Percentiles rank a stretch among this genome's conserved stretches.
Evolutionary conservation across 2,329 filamentous ascomycete species (phyloP).

Genomic region (Aspergillus sp.): DNA sequence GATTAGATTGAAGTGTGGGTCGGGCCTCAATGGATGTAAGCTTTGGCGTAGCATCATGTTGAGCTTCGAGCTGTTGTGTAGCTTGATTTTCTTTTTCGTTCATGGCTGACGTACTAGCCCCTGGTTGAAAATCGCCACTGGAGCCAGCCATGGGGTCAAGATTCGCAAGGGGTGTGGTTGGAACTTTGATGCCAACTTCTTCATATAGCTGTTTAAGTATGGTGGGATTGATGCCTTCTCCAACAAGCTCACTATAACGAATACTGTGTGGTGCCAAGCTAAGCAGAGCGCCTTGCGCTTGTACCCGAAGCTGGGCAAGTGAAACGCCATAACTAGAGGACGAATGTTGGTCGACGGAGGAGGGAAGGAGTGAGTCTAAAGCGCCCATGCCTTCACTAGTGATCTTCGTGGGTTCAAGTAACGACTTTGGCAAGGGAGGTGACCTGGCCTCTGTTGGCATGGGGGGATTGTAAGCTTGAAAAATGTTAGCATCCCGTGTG

Average conservation of each 20-base stretch:
- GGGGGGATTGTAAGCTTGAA: slow-evolving; percentile 36
- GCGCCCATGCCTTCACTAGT: slow-evolving; percentile 1
- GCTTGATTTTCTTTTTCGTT: not conserved
- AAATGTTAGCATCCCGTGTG: slow-evolving; percentile 19
- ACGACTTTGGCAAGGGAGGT: slow-evolving; percentile 14
- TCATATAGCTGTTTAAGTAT: slow-evolving; percentile 66
- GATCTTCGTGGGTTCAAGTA: not conserved
- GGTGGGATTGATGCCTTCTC: slow-evolving; percentile 67
- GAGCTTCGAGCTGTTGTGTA: not conserved
- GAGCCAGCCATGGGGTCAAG: not conserved
- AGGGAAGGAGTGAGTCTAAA: slow-evolving; percentile 9
- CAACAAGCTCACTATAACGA: slow-evolving; percentile 69
- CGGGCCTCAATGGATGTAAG: not conserved
- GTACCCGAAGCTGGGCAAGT: slow-evolving; percentile 39
- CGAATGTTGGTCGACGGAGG: not conserved
- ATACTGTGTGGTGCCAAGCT: slow-evolving; percentile 64
- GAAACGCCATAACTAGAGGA: slow-evolving; percentile 23
- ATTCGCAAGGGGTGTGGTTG: slow-evolving; percentile 15
- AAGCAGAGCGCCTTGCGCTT: slow-evolving; percentile 67
- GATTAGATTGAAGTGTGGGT: slow-evolving; percentile 12
- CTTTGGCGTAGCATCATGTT: not conserved
- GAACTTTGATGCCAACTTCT: slow-evolving; percentile 61
- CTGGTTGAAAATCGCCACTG: not conserved
- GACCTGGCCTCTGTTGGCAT: slow-evolving; percentile 26
- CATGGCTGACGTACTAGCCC: not conserved